phyloP scores from a whole-genome alignment of 768 basidiomycete genomes.

The Mycena polygramma region DNA sequence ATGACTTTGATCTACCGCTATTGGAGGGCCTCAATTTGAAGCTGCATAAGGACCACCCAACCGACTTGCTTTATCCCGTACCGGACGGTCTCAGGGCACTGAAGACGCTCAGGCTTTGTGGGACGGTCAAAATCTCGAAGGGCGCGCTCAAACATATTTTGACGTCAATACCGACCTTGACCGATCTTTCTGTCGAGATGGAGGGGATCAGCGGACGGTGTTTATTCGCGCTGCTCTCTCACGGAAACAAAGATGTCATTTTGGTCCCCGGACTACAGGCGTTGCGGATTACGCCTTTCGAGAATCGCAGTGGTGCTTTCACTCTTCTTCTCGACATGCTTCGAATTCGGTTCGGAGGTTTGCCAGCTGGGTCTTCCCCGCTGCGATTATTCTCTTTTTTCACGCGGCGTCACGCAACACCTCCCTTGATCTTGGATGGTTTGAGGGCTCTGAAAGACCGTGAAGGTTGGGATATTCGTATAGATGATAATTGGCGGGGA shows the following conservation, averaged over 20 bases:
- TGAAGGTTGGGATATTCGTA: not conserved
- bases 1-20: not conserved
- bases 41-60: not conserved
- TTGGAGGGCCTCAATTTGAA: not conserved
- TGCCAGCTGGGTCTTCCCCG: not conserved
- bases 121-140: not conserved
- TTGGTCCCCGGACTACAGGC: not conserved
- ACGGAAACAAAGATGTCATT: not conserved
- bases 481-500: not conserved
- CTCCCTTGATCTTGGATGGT: not conserved
- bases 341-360: not conserved
- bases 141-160: not conserved
- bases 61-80: not conserved
- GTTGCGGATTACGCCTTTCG: conserved; percentile 11
- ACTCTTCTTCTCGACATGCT: not conserved
- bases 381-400: not conserved
- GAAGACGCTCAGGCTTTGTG: not conserved
- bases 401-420: not conserved
- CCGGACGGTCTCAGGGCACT: not conserved
- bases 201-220: not conserved
- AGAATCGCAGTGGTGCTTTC: not conserved
- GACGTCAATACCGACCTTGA: not conserved
- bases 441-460: not conserved
- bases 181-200: not conserved
- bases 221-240: not conserved